Evolutionary conservation across 1,284 basidiomycete species (phyloP).

Genomic region (Ustilago xerochloae): DNA sequence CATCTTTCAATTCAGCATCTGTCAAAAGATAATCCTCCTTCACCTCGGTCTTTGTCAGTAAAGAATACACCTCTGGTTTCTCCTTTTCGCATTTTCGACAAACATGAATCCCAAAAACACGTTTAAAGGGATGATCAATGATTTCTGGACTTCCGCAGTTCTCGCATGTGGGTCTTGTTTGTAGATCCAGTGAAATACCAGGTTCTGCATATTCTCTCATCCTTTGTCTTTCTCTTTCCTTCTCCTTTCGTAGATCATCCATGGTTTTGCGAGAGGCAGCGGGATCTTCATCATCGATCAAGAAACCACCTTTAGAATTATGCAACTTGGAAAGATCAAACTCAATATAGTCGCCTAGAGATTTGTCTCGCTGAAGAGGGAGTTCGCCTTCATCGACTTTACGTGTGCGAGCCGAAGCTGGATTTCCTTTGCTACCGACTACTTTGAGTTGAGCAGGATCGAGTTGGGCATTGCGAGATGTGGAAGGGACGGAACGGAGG

Average conservation of each 20-base stretch:
- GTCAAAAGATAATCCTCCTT: constrained; percentile 83
- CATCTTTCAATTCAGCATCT: constrained; percentile 93
- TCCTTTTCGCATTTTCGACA: constrained; percentile 88
- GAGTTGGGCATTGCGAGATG: constrained; percentile 51
- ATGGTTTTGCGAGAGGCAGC: constrained; percentile 39
- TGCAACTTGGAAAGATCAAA: constrained; percentile 65
- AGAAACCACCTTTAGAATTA: constrained; percentile 66
- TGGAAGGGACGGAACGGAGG: constrained; percentile 35
- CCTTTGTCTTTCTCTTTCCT: constrained; percentile 61
- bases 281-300: constrained; percentile 58
- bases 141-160: constrained; percentile 60
- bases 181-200: constrained; percentile 59
- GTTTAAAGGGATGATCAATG: constrained; percentile 55
- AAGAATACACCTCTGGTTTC: constrained; percentile 82
- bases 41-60: constrained; percentile 98
- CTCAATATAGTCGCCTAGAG: constrained; percentile 67
- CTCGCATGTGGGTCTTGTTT: constrained; percentile 52
- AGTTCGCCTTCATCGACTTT: constrained; percentile 37
- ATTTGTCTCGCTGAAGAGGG: constrained; percentile 58
- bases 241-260: constrained; percentile 62
- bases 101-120: constrained; percentile 74
- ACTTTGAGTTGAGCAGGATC: constrained; percentile 30
- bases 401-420: constrained; percentile 28
- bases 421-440: constrained; percentile 37
- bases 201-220: constrained; percentile 58